Percentiles rank a stretch among this genome's conserved stretches.
Evolutionary conservation across 202 grass and related monocot genomes (phyloP).

Genomic region (Miscanthus sacchariflorus): DNA sequence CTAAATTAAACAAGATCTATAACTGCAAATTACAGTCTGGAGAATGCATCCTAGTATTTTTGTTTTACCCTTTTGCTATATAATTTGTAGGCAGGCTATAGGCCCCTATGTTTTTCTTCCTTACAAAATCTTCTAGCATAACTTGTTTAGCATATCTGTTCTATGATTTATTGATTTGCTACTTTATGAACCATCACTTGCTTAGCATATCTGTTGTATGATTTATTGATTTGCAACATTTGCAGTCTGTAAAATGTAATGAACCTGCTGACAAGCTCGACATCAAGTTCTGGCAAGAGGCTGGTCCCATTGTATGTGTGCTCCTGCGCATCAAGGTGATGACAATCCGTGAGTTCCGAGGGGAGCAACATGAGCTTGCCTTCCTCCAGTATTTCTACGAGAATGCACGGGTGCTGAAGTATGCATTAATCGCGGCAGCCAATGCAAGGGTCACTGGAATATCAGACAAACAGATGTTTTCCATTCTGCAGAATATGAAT

Average conservation of each 20-base stretch:
- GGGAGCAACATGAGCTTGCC: conserved; percentile 5
- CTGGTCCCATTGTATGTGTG: neutral
- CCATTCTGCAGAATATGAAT: neutral
- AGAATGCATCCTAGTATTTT: neutral
- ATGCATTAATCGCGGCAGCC: neutral
- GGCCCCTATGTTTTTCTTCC: neutral
- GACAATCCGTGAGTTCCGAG: neutral
- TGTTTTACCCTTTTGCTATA: neutral
- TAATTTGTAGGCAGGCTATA: neutral
- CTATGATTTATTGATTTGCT: too few relatives aligned
- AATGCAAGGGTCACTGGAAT: conserved; percentile 18
- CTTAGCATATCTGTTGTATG: neutral
- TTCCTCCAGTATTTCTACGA: conserved; percentile 35
- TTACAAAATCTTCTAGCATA: neutral
- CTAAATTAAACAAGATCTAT: neutral
- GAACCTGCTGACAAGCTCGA: conserved; percentile 3
- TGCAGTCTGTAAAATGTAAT: conserved; percentile 29
- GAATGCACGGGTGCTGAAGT: conserved; percentile 4
- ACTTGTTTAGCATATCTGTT: neutral
- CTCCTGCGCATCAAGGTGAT: neutral
- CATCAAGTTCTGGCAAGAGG: conserved; percentile 33
- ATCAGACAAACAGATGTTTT: neutral
- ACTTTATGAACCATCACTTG: neutral
- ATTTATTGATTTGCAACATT: neutral
- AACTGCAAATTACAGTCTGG: neutral